These are phyloP conservation scores for Calonectria pseudoreteaudii DNA, from an alignment of 2,329 filamentous ascomycete genomes.

Conservation along the genomic window DNA sequence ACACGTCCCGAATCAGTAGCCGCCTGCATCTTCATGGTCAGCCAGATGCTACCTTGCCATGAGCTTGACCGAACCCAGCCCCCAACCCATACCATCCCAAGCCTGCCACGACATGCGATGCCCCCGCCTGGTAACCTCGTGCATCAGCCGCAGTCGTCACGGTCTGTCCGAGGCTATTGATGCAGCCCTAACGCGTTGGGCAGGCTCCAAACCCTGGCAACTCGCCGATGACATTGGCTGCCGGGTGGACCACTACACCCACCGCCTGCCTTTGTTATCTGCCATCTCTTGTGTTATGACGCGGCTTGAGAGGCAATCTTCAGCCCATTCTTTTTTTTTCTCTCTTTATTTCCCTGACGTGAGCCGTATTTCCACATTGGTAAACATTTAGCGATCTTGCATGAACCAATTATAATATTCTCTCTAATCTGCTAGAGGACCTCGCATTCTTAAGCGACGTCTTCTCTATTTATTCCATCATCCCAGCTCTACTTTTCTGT, in stretches of 20 bases:
- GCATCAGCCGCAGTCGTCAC: not conserved
- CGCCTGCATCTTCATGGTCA: not conserved
- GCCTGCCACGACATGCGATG: not conserved
- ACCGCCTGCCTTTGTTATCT: not conserved
- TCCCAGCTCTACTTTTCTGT: not conserved
- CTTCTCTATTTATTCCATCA: constrained; percentile 11
- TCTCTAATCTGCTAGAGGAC: not conserved
- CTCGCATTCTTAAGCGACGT: not conserved
- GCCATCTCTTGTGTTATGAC: not conserved
- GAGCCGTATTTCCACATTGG: not conserved
- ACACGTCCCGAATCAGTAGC: not conserved
- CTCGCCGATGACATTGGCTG: not conserved
- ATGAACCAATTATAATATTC: not conserved
- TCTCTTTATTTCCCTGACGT: constrained; percentile 8
- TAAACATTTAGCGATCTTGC: not conserved
- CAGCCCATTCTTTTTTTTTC: not conserved
- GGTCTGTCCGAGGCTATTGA: not conserved
- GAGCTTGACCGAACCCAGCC: not conserved
- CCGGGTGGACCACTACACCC: not conserved
- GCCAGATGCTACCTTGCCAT: not conserved
- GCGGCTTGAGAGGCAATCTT: not conserved
- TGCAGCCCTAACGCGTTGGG: not conserved
- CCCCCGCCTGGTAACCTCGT: not conserved
- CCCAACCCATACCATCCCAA: not conserved
- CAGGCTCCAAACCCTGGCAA: not conserved